phyloP scores from a whole-genome alignment of 139 green algal genomes.

The Chlamydomonas schloesseri region DNA sequence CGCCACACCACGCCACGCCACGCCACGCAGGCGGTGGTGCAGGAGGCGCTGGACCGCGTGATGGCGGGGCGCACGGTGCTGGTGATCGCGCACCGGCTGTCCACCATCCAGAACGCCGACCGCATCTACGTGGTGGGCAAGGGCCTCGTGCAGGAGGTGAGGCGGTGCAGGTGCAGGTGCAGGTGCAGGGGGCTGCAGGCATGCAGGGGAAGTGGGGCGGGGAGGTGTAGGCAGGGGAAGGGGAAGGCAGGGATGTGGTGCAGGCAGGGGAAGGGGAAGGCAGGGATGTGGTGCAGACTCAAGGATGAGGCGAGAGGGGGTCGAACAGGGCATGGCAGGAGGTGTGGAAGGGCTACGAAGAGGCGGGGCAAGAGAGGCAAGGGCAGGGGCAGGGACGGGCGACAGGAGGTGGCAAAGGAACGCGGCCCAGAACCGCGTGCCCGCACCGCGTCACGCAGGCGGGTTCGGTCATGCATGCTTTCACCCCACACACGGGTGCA shows the following conservation, averaged over 20 bases:
- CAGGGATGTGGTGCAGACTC: no score
- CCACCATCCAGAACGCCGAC: constrained; percentile 88
- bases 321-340: no score
- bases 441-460: no score
- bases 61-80: constrained; percentile 89
- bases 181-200: not conserved
- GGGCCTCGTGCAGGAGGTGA: constrained; percentile 70
- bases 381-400: no score
- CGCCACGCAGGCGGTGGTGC: constrained; percentile 79
- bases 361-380: no score
- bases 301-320: no score
- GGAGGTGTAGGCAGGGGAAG: not conserved
- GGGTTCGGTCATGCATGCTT: no score
- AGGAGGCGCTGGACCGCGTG: constrained; percentile 91
- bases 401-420: no score
- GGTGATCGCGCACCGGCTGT: constrained; percentile 94
- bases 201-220: not conserved
- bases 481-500: no score
- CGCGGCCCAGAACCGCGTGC: no score
- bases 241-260: not conserved
- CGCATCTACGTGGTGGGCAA: constrained; percentile 82
- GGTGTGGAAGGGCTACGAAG: no score
- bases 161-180: no score
- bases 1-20: not conserved
- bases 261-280: not conserved